phyloP scores from a whole-genome alignment of 2,329 filamentous ascomycete species.

The Knufia fluminis region DNA sequence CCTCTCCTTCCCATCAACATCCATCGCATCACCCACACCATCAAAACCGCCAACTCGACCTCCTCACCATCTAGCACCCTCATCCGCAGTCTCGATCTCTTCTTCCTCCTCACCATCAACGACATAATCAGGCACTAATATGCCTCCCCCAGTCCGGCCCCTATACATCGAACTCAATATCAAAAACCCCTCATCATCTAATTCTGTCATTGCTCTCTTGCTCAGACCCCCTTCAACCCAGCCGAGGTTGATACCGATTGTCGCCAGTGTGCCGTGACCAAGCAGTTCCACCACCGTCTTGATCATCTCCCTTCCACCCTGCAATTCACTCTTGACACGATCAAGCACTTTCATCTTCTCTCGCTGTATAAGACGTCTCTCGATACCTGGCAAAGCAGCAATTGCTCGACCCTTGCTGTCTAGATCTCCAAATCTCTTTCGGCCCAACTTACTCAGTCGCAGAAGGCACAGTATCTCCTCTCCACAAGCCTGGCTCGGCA shows the following conservation, averaged over 20 bases:
- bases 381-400: neutral
- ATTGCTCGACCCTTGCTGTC: neutral
- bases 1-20: neutral
- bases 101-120: neutral
- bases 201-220: neutral
- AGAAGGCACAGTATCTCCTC: neutral
- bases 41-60: neutral
- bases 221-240: neutral
- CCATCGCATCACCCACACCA: neutral
- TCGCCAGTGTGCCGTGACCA: neutral
- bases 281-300: neutral
- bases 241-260: neutral
- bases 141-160: neutral
- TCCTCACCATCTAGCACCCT: neutral
- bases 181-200: conserved; percentile 4
- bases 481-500: neutral
- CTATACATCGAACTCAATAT: neutral
- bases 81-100: conserved; percentile 22
- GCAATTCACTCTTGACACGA: neutral
- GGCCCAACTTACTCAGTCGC: neutral
- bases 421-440: neutral
- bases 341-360: neutral
- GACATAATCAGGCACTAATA: neutral
- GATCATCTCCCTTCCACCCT: neutral
- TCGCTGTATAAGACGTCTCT: neutral